Evolutionary conservation across 2,329 filamentous ascomycete genomes (phyloP).

Genomic region (Bipolaris sorokiniana): DNA sequence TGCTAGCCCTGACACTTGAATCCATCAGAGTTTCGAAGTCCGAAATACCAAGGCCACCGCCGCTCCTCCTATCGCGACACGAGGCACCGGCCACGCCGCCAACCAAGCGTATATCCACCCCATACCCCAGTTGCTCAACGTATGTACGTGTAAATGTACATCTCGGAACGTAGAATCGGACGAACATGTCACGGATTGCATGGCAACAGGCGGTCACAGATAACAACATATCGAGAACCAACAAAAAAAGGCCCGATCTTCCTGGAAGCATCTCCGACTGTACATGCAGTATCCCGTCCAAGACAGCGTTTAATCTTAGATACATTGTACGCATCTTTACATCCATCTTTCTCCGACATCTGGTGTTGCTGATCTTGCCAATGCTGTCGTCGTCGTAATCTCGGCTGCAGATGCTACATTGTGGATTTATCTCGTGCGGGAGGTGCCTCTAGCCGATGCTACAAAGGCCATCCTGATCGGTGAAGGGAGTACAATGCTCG

Average conservation of each 20-base stretch:
- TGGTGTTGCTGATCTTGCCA: not conserved
- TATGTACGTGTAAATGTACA: not conserved
- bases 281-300: constrained; percentile 7
- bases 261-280: not conserved
- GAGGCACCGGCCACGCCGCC: not conserved
- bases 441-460: constrained; percentile 25
- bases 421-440: constrained; percentile 13
- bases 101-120: not conserved
- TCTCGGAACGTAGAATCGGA: not conserved
- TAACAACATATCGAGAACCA: not conserved
- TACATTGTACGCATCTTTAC: not conserved
- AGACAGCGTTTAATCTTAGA: constrained; percentile 8
- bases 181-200: constrained; percentile 6
- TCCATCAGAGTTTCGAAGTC: constrained; percentile 15
- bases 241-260: constrained; percentile 1
- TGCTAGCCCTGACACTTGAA: not conserved
- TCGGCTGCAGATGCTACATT: constrained; percentile 12
- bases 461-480: constrained; percentile 13
- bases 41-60: constrained; percentile 7
- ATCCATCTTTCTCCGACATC: not conserved
- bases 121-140: constrained; percentile 4
- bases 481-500: constrained; percentile 12
- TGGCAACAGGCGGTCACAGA: constrained; percentile 5
- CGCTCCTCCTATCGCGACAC: not conserved
- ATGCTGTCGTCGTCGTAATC: constrained; percentile 3